Conservation (phyloP, 345 rosid genomes). For the Melastoma malabathricum region DNA sequence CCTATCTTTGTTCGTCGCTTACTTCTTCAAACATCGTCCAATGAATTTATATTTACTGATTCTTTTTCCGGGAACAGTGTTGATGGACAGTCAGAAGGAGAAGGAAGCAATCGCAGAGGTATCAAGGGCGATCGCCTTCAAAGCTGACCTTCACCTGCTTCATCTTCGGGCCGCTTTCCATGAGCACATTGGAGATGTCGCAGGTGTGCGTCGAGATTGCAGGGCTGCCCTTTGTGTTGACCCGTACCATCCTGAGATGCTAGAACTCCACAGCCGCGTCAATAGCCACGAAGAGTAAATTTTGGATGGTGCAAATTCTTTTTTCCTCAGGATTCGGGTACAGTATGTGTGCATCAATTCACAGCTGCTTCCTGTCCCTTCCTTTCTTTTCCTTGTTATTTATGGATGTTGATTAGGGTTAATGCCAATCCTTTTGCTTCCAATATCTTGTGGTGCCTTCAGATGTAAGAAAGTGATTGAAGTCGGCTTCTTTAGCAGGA, state of each 20-base stretch:
- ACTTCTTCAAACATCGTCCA: too few species aligned
- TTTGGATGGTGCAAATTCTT: neutral
- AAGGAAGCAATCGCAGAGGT: constrained; percentile 82
- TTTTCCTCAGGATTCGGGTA: constrained; percentile 1
- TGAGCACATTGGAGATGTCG: constrained; percentile 61
- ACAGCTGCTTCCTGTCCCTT: neutral
- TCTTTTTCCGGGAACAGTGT: constrained; percentile 29
- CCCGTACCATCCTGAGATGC: constrained; percentile 88
- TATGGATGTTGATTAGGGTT: neutral
- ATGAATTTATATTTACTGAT: too few species aligned
- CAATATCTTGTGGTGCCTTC: too few species aligned
- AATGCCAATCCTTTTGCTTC: too few species aligned
- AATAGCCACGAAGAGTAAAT: constrained; percentile 81
- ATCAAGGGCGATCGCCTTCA: constrained; percentile 74
- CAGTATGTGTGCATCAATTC: constrained; percentile 5
- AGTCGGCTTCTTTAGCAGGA: too few species aligned
- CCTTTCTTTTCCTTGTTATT: constrained; percentile 1
- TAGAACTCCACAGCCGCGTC: constrained; percentile 82
- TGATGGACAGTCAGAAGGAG: constrained; percentile 85
- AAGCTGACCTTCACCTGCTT: constrained; percentile 88
- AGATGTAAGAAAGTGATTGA: too few species aligned
- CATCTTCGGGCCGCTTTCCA: constrained; percentile 92
- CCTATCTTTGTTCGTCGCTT: neutral
- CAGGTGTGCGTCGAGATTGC: constrained; percentile 67
- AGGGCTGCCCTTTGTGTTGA: constrained; percentile 94